A percentile compares a stretch with the other conserved stretches of the same genome.
phyloP scores from a whole-genome alignment of 192 early-diverging fungal genomes.

The Coemansia sp. region DNA sequence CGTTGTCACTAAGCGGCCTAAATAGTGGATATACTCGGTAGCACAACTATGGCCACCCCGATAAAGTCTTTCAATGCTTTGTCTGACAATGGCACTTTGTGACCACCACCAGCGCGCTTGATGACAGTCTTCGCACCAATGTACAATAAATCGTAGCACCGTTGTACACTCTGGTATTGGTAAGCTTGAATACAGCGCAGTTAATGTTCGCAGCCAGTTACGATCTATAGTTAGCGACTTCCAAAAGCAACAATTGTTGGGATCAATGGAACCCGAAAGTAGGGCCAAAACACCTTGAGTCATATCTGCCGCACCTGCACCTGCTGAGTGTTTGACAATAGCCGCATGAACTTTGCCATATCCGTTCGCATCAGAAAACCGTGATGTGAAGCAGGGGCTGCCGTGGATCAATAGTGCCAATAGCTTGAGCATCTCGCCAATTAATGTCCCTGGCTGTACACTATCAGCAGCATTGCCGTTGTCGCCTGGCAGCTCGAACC shows the following conservation, averaged over 20 bases:
- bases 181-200: constrained; percentile 10
- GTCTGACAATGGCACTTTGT: constrained; percentile 30
- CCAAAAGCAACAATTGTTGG: constrained; percentile 9
- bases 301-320: constrained; percentile 12
- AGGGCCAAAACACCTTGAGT: constrained; percentile 26
- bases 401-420: constrained; percentile 36
- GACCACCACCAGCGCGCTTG: constrained; percentile 32
- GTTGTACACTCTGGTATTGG: constrained; percentile 12
- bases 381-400: neutral
- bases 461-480: neutral
- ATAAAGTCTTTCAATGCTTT: constrained; percentile 33
- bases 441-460: constrained; percentile 10
- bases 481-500: neutral
- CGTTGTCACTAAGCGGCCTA: constrained; percentile 20
- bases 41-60: constrained; percentile 5
- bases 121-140: constrained; percentile 26
- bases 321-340: neutral
- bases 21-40: constrained; percentile 9
- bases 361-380: constrained; percentile 14
- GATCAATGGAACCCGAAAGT: constrained; percentile 20
- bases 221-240: constrained; percentile 13
- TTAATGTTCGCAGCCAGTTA: constrained; percentile 27
- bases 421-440: constrained; percentile 23
- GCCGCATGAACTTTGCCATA: constrained; percentile 10
- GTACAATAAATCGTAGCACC: constrained; percentile 21